phyloP scores from a whole-genome alignment of 306 rosid species.

The Prunus kanzakura region DNA sequence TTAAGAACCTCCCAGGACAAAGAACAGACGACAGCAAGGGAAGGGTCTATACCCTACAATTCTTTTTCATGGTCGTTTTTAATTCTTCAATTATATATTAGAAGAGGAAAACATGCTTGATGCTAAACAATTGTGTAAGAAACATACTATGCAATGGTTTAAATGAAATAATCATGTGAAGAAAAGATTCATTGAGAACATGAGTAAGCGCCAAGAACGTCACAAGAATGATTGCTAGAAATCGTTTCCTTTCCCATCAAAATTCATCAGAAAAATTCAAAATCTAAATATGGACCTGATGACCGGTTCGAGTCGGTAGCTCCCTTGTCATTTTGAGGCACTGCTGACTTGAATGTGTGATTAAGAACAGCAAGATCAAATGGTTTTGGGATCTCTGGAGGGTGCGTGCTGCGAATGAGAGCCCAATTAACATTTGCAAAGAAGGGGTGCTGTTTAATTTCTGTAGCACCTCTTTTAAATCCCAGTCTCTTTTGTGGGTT shows the following conservation, averaged over 20 bases:
- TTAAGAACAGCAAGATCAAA: conserved; percentile 35
- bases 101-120: neutral
- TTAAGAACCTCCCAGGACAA: too few relatives aligned
- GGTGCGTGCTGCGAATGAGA: conserved; percentile 46
- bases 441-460: conserved; percentile 59
- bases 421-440: conserved; percentile 60
- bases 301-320: conserved; percentile 41
- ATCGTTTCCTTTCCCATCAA: neutral
- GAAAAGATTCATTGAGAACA: conserved; percentile 29
- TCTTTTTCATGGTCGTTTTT: too few relatives aligned
- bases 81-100: too few relatives aligned
- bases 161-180: neutral
- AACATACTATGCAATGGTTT: neutral
- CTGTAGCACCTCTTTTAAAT: conserved; percentile 52
- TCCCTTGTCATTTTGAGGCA: conserved; percentile 29
- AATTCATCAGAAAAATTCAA: conserved; percentile 49
- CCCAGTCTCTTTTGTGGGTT: conserved; percentile 60
- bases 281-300: conserved; percentile 57
- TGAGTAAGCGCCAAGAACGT: conserved; percentile 25
- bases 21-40: too few relatives aligned
- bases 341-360: conserved; percentile 24
- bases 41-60: too few relatives aligned
- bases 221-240: conserved; percentile 11
- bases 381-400: conserved; percentile 60
- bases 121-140: neutral